Base-by-base conservation (phyloP, 2,329 filamentous ascomycete genomes). In the Sordariomycetes sp. region DNA sequence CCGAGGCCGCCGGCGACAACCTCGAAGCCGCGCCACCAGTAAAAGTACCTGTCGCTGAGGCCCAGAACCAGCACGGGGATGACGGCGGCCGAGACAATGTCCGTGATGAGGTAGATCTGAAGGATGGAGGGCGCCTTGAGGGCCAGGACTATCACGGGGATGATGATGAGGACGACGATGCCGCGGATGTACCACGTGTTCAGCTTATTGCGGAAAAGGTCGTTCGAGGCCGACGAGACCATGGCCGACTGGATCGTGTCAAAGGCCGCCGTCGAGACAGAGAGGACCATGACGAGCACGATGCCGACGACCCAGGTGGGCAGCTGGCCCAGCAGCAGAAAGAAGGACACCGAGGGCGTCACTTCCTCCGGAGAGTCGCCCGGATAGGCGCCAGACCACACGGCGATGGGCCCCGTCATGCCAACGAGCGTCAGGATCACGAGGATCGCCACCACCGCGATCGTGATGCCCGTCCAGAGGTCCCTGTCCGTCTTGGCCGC, bases 161-260 rank as follows among this genome's bases (percentile, higher is more conserved):
- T 72, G 65, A 90, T 90, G 68, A 91, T 64, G 17, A 87, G 66
- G 1, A 92, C 80, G 28, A 94, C 87, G 48, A 76, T 76, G 20
- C 66, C 76, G 53, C 89, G 85, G 62, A 92, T 86, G 68, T 76
- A 80, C 81, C 87, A 88, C 62, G 91, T 80, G 64, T 84, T 85
- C 58, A 94, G 80, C 59, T 79, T 81, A 76, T 94, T 94, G 64
- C 88, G 84, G 78, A 92, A 92, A 15, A 94, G 71, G 66, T 94
- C 89, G 72, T 92, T 92, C 62, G 86, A 90, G 15, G 85, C 86
- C 0, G 86, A 87, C n/a, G 86, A 89, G 8, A 92, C 85, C 85
- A 94, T 90, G 62, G 89, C 86, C 1, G 84, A 87, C 70, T 92
- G 89, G 42, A 92, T 76, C 60, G 80, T 86, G 74, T 94, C 89